A percentile compares a stretch with the other conserved stretches of the same genome.
These are phyloP conservation scores for Anethum foeniculum DNA, from an alignment of 140 eudicot genomes.

Conservation along the genomic window DNA sequence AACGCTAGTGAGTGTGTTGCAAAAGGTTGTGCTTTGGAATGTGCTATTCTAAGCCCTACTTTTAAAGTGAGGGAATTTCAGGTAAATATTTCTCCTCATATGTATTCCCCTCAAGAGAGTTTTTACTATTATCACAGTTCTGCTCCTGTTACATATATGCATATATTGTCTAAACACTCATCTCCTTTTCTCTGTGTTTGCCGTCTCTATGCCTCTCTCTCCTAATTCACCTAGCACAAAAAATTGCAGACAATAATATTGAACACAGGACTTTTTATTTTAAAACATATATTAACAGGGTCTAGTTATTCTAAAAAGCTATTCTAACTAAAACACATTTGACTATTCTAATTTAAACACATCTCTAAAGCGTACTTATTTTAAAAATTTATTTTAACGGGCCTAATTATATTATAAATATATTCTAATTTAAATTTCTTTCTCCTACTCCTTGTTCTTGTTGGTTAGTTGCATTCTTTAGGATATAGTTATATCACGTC, in stretches of 20 bases:
- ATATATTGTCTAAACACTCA: background rate
- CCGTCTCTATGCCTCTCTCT: background rate
- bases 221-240: background rate
- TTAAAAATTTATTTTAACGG: too few relatives aligned
- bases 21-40: slow-evolving; percentile 74
- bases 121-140: background rate
- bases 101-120: background rate
- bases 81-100: slow-evolving; percentile 24
- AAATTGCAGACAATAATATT: background rate
- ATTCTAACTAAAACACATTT: too few relatives aligned
- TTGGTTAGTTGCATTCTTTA: background rate
- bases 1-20: slow-evolving; percentile 90
- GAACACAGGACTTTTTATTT: too few relatives aligned
- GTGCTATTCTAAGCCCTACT: slow-evolving; percentile 83
- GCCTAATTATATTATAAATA: too few relatives aligned
- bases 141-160: background rate
- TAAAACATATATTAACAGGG: too few relatives aligned
- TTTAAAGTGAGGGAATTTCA: slow-evolving; percentile 80
- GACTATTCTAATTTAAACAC: too few relatives aligned
- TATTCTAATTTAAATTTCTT: too few relatives aligned
- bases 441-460: background rate
- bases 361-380: too few relatives aligned
- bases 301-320: too few relatives aligned
- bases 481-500: background rate
- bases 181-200: background rate